These are phyloP conservation scores for Hydnum rufescens DNA, from an alignment of 768 basidiomycete species.

Conservation along the genomic window DNA sequence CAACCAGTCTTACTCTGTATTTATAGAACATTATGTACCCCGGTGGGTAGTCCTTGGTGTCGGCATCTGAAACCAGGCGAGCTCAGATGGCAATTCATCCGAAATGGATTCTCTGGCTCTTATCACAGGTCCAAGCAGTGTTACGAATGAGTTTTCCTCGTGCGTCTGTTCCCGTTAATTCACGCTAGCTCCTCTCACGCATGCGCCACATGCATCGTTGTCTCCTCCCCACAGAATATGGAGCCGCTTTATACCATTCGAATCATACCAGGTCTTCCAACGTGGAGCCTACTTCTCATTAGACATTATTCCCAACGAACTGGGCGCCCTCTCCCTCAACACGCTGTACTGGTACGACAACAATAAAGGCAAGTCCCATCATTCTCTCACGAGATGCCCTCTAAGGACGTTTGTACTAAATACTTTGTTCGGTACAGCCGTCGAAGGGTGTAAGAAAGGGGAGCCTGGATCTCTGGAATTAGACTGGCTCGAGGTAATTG, in stretches of 20 bases:
- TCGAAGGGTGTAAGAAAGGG: slow-evolving; percentile 40
- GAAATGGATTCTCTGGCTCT: not conserved
- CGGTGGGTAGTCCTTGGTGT: not conserved
- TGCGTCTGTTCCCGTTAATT: not conserved
- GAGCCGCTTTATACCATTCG: slow-evolving; percentile 61
- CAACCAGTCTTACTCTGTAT: not conserved
- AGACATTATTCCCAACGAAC: slow-evolving; percentile 54
- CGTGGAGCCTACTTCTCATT: slow-evolving; percentile 70
- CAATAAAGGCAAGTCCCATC: slow-evolving; percentile 45
- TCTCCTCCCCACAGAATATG: slow-evolving; percentile 29
- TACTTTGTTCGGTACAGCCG: slow-evolving; percentile 26
- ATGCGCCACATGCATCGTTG: too few relatives aligned
- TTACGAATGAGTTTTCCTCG: slow-evolving; percentile 20
- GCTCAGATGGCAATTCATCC: not conserved
- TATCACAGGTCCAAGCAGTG: slow-evolving; percentile 6
- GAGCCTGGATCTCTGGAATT: slow-evolving; percentile 82
- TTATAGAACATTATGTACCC: slow-evolving; percentile 8
- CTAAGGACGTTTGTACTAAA: not conserved
- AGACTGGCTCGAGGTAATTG: slow-evolving; percentile 53
- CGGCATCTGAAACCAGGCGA: too few relatives aligned
- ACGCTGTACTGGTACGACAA: slow-evolving; percentile 84
- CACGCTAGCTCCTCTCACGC: too few relatives aligned
- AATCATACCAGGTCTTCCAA: slow-evolving; percentile 61
- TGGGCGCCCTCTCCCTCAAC: slow-evolving; percentile 61
- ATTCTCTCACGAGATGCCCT: too few relatives aligned